A percentile compares a stretch with the other conserved stretches of the same genome.
Evolutionary conservation across 2,329 filamentous ascomycete species (phyloP).

Genomic region (Hyphodiscus sp.): DNA sequence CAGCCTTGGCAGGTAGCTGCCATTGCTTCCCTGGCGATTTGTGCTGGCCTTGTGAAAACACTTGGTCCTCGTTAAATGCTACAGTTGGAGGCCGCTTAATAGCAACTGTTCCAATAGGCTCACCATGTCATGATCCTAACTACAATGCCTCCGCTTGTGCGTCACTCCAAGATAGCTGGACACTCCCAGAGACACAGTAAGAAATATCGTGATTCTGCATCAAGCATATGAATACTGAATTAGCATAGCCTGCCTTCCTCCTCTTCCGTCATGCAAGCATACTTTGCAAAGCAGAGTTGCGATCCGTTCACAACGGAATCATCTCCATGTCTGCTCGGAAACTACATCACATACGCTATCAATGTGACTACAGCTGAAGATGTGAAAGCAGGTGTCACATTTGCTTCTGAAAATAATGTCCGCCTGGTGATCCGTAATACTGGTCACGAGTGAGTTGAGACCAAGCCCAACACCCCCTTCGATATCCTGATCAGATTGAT

Average conservation of each 20-base stretch:
- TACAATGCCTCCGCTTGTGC: too few species aligned
- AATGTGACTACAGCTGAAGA: slow-evolving; percentile 21
- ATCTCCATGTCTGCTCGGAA: slow-evolving; percentile 33
- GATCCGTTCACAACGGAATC: slow-evolving; percentile 30
- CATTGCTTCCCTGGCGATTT: slow-evolving; percentile 7
- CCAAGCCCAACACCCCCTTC: background rate
- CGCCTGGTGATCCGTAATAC: slow-evolving; percentile 47
- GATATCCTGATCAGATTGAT: background rate
- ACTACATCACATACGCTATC: slow-evolving; percentile 30
- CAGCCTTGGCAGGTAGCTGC: slow-evolving; percentile 2
- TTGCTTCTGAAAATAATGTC: slow-evolving; percentile 33
- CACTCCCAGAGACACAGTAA: background rate
- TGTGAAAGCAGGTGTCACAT: slow-evolving; percentile 30
- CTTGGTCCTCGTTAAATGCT: slow-evolving; percentile 41
- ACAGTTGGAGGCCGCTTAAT: slow-evolving; percentile 36
- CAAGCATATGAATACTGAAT: background rate
- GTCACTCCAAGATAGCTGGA: background rate
- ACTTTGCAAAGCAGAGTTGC: slow-evolving; percentile 34
- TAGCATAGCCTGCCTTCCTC: background rate
- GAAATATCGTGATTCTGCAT: background rate
- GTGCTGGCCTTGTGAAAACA: slow-evolving; percentile 39
- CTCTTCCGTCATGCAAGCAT: slow-evolving; percentile 19
- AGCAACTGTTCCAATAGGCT: slow-evolving; percentile 24
- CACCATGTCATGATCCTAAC: too few species aligned
- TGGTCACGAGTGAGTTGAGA: slow-evolving; percentile 41